These are phyloP conservation scores for Fusarium sororula DNA, from an alignment of 2,329 filamentous ascomycete genomes.

Conservation along the genomic window DNA sequence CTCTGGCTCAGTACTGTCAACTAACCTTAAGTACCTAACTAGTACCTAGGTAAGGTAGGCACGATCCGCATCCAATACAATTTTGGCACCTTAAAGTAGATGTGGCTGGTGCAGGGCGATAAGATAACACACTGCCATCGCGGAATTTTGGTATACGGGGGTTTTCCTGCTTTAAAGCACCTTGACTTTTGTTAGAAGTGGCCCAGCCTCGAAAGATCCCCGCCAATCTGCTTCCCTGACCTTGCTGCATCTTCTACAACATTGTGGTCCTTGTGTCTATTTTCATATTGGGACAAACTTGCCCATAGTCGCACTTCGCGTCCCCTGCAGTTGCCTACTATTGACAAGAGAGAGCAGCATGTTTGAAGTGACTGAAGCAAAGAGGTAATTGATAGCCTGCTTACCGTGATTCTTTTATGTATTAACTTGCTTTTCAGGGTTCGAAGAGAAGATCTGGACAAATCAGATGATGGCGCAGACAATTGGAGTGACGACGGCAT, in stretches of 20 bases:
- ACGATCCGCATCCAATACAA: neutral
- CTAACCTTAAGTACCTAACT: neutral
- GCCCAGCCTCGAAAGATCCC: constrained; percentile 6
- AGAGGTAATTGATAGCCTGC: constrained; percentile 39
- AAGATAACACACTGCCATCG: constrained; percentile 37
- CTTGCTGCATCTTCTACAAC: neutral
- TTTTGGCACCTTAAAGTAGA: neutral
- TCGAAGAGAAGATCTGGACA: constrained; percentile 63
- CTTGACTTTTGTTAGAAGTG: constrained; percentile 21
- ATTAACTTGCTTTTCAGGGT: constrained; percentile 52
- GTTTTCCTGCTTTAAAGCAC: neutral
- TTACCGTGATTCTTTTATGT: neutral
- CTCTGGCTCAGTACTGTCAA: neutral
- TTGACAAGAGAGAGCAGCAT: constrained; percentile 23
- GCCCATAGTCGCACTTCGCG: neutral
- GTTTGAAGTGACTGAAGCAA: constrained; percentile 46
- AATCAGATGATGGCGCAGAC: constrained; percentile 43
- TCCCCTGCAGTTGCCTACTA: neutral
- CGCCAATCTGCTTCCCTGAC: neutral
- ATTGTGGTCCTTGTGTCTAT: neutral
- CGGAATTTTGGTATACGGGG: constrained; percentile 29
- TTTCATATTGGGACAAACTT: neutral
- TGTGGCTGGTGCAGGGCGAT: constrained; percentile 25
- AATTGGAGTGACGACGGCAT: constrained; percentile 45
- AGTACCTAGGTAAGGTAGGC: neutral